These are phyloP conservation scores for Gnomoniopsis smithogilvyi DNA, from an alignment of 2,329 filamentous ascomycete species.

Conservation along the genomic window DNA sequence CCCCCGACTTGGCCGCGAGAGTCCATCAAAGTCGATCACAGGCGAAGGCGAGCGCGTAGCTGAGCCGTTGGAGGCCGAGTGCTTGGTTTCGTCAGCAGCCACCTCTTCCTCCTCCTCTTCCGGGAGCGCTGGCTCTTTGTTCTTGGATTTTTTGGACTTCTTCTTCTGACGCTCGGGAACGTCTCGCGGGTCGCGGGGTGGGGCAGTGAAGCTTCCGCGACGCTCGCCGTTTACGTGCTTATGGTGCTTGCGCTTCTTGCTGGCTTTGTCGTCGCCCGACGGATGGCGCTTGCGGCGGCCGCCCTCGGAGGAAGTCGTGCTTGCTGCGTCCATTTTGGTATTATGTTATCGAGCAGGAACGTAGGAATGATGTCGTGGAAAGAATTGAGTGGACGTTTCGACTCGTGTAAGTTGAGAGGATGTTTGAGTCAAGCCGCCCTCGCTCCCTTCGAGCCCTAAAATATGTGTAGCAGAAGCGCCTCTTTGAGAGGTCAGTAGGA, in stretches of 20 bases:
- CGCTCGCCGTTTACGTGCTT: constrained; percentile 32
- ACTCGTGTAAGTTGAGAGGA: not conserved
- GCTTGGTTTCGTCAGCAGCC: constrained; percentile 23
- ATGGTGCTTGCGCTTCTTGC: constrained; percentile 22
- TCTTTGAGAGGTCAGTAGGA: not conserved
- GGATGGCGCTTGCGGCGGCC: constrained; percentile 13
- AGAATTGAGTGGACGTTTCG: not conserved
- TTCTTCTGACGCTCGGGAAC: constrained; percentile 38
- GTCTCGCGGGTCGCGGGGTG: constrained; percentile 59
- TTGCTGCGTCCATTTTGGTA: constrained; percentile 14
- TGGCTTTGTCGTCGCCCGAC: constrained; percentile 8
- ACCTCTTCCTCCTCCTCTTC: constrained; percentile 8
- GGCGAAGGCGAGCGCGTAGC: constrained; percentile 48
- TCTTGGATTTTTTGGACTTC: constrained; percentile 30
- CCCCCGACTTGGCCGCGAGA: constrained; percentile 58
- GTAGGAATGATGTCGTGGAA: not conserved
- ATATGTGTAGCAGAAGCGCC: not conserved
- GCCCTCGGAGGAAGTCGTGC: constrained; percentile 11
- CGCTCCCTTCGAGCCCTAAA: not conserved
- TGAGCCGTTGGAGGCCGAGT: constrained; percentile 1
- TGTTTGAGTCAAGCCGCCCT: not conserved
- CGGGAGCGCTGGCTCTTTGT: constrained; percentile 14
- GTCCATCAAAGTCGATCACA: constrained; percentile 59
- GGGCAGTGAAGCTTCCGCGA: constrained; percentile 55
- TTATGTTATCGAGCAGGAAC: too few relatives aligned